Evolutionary conservation across 495 filamentous ascomycete genomes (phyloP).

Genomic region (Copromyces sp.): DNA sequence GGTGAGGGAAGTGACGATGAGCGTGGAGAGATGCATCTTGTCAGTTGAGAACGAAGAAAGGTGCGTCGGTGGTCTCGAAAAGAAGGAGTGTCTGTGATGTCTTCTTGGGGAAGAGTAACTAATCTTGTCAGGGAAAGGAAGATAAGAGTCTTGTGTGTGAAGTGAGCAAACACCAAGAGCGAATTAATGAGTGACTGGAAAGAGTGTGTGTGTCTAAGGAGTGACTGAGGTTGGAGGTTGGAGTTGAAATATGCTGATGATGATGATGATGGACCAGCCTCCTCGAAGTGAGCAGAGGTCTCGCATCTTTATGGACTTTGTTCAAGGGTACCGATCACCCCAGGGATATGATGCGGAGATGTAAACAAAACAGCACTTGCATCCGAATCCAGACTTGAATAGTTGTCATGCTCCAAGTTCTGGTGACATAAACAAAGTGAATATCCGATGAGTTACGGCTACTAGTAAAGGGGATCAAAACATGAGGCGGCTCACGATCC

Average conservation of each 20-base stretch:
- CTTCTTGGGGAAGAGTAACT: neutral
- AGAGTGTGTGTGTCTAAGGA: neutral
- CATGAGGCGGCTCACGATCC: neutral
- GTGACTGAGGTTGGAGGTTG: neutral
- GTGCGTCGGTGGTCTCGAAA: neutral
- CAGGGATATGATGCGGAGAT: neutral
- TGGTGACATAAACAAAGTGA: neutral
- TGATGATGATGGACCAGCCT: neutral
- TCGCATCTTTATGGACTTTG: neutral
- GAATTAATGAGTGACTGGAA: neutral
- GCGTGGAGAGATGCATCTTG: neutral
- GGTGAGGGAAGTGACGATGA: neutral
- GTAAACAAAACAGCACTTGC: neutral
- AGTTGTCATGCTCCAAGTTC: neutral
- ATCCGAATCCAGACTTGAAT: neutral
- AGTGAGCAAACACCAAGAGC: neutral
- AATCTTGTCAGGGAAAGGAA: neutral
- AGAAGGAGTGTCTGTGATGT: neutral
- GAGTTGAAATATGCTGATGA: neutral
- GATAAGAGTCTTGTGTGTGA: neutral
- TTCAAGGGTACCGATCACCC: neutral
- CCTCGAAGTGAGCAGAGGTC: neutral
- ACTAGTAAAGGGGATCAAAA: neutral
- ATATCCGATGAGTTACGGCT: neutral
- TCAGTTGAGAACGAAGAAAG: neutral